Evolutionary conservation across 1,284 basidiomycete species (phyloP).

Genomic region (Sphagnurus paluster): DNA sequence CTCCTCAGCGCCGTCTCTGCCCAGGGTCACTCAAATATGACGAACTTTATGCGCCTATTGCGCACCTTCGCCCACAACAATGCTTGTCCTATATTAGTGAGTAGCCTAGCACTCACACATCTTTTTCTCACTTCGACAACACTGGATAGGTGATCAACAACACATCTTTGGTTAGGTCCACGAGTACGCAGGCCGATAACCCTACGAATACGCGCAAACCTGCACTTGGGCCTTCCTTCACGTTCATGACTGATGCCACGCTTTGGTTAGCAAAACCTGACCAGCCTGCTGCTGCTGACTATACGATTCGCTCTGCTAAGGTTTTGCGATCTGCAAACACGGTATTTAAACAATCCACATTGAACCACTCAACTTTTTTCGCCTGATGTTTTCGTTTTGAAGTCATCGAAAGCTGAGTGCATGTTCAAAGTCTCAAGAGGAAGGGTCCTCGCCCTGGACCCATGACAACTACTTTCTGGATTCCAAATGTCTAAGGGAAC

Average conservation of each 20-base stretch:
- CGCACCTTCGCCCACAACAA: slow-evolving; percentile 48
- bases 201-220: slow-evolving; percentile 54
- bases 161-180: slow-evolving; percentile 24
- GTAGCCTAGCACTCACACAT: slow-evolving; percentile 23
- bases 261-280: slow-evolving; percentile 54
- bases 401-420: slow-evolving; percentile 42
- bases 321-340: slow-evolving; percentile 45
- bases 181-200: slow-evolving; percentile 41
- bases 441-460: slow-evolving; percentile 6
- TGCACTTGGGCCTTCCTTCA: slow-evolving; percentile 72
- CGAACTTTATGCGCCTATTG: slow-evolving; percentile 66
- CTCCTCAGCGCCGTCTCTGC: slow-evolving; percentile 64
- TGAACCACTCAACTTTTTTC: neutral
- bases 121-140: neutral
- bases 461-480: neutral
- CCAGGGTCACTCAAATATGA: slow-evolving; percentile 78
- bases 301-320: slow-evolving; percentile 33
- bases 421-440: slow-evolving; percentile 19
- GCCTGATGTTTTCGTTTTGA: slow-evolving; percentile 4
- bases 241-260: slow-evolving; percentile 69
- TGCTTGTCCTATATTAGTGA: slow-evolving; percentile 51
- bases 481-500: too few relatives aligned
- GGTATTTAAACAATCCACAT: slow-evolving; percentile 35
- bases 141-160: slow-evolving; percentile 32
- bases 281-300: slow-evolving; percentile 14